These are phyloP conservation scores for Phytophthora pluvialis DNA, from an alignment of 352 stramenopile species.

Conservation along the genomic window DNA sequence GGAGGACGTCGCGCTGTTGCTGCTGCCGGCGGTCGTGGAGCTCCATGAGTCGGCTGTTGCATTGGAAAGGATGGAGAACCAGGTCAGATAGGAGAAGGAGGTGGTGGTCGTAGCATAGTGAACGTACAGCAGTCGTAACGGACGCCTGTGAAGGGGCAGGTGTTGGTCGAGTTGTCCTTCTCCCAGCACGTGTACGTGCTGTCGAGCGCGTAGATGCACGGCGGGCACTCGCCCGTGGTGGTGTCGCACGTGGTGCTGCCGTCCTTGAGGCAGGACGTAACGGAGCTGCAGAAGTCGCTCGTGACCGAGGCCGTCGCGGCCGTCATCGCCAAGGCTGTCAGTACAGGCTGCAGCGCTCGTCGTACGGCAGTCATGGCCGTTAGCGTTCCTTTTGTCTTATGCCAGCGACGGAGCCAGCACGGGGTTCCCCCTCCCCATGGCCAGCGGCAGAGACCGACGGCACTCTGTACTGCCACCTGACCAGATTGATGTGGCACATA, in stretches of 20 bases:
- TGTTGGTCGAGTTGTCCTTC: slow-evolving; percentile 68
- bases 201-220: slow-evolving; percentile 66
- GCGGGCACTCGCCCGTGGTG: slow-evolving; percentile 54
- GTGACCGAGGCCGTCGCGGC: slow-evolving; percentile 25
- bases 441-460: slow-evolving; percentile 31
- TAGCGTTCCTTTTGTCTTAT: slow-evolving; percentile 36
- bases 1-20: slow-evolving; percentile 3
- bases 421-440: background rate
- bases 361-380: slow-evolving; percentile 21
- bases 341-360: slow-evolving; percentile 5
- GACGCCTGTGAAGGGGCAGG: slow-evolving; percentile 67
- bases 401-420: slow-evolving; percentile 1
- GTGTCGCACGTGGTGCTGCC: slow-evolving; percentile 40
- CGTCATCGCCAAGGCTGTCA: slow-evolving; percentile 1
- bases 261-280: slow-evolving; percentile 48
- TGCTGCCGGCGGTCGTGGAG: slow-evolving; percentile 11
- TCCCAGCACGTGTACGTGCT: slow-evolving; percentile 67
- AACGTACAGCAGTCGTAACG: slow-evolving; percentile 80
- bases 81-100: slow-evolving; percentile 15
- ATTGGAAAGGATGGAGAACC: slow-evolving; percentile 1
- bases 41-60: slow-evolving; percentile 44
- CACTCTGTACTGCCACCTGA: slow-evolving; percentile 25
- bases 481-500: slow-evolving; percentile 17
- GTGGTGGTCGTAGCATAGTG: background rate
- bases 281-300: slow-evolving; percentile 44